Base-by-base conservation (phyloP, 306 rosid genomes). In the Dryas alaskensis region DNA sequence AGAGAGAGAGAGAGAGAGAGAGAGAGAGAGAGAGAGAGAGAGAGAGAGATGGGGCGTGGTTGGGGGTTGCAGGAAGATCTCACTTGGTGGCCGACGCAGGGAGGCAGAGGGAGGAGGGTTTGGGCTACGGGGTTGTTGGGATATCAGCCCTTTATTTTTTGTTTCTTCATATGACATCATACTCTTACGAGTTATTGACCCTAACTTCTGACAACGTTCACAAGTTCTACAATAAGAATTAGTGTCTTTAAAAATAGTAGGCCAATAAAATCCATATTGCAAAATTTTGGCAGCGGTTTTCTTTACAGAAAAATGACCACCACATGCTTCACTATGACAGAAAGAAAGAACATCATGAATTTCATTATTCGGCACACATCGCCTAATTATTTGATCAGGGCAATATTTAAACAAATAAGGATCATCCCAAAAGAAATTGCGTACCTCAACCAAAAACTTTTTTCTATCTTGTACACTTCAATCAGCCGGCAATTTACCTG, bases 1-100 rank as follows among this genome's bases (percentile, higher is more conserved):
- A 0, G 0, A 0, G 0, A 0, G 0, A 0, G 0, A 0, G 0
- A 22, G 22, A 0, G 0, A 0, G 0, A 0, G 22, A 22, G 0
- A 22, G 0, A 22, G 22, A 22, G 22, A 0, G 22, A 22, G 0
- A 0, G 0, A 22, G 22, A 0, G 0, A 22, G 0, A 19, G 19
- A 19, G 19, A 19, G 19, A 19, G 19, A 19, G 19, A 19, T 19
- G 19, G 19, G 19, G 19, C 19, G 0, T 22, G 22, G 22, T 22
- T 22, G 0, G 0, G 22, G 22, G 22, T 22, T 22, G 22, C 22
- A 22, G 22, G 22, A 22, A 0, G 22, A 0, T 22, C 22, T 22
- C 22, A 22, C 0, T 0, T 22, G 22, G 22, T 22, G 22, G 22
- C 22, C 22, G 22, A 22, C 22, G 22, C 22, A 22, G 0, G 22